Base-by-base conservation (phyloP, 768 basidiomycete genomes). In the Kwoniella sp. region DNA sequence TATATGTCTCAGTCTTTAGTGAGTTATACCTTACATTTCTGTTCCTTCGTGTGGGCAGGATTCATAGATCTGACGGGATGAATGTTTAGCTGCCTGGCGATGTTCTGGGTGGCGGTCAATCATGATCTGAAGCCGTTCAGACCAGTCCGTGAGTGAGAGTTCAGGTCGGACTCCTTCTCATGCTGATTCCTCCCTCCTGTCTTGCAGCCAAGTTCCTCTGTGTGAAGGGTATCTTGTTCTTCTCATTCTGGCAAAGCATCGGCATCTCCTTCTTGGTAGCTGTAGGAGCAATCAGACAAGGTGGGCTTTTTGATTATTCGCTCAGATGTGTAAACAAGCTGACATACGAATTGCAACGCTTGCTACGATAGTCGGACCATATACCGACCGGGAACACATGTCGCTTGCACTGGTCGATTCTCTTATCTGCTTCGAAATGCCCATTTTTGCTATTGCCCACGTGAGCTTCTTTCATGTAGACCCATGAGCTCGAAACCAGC, bases 191-290 rank as follows among this genome's bases (percentile, higher is more conserved):
- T 10, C 21, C n/a, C 19, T 3, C 25, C 21, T 30, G 37, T 26
- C 27, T 13, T 44, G 13, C 63, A 81, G 95, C 96, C 2, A 99
- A 99, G 80, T 99, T 99, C 81, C 87, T 98, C 26, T 99, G 93
- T 77, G 93, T 99, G 70, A 99, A 99, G 78, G 95, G 95, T 49
- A 92, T 99, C 69, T 84, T 99, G 22, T 97, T 97, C 84, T 95
- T 96, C 80, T 93, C 91, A 1, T 99, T 99, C 82, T 99, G 96
- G 96, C 96, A 99, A 78, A 87, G 90, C 22, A 85, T 95, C 54
- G 85, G 74, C 50, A 85, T 99, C 54, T 93, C 92, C 29, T 85
- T 90, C 71, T 85, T 97, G n/a, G 95, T 94, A 51, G 89, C 92
- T 1, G 83, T 88, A 0, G 85, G 88, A 9, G 85, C 83, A 54